Conservation (phyloP, 2,329 filamentous ascomycete species). For the Aspergillus awamori region DNA sequence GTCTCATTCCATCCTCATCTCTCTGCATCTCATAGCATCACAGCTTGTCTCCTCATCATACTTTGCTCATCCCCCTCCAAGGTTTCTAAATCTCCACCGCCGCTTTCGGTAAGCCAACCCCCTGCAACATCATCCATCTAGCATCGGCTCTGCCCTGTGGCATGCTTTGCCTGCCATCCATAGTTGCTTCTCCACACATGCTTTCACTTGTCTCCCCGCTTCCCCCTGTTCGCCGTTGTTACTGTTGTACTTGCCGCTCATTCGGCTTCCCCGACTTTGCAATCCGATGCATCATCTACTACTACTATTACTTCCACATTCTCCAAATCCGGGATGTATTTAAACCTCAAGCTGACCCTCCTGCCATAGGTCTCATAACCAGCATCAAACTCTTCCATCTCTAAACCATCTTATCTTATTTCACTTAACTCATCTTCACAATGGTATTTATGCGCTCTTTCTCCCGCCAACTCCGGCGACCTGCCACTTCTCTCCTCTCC, state of each 20-base stretch:
- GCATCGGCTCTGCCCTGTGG: neutral
- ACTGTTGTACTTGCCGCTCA: neutral
- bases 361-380: neutral
- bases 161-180: neutral
- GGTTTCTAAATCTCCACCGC: neutral
- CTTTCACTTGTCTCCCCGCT: conserved; percentile 1
- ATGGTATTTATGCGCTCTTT: conserved; percentile 68
- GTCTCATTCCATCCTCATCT: conserved; percentile 10
- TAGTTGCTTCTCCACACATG: conserved; percentile 8
- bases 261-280: conserved; percentile 10
- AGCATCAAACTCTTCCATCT: neutral
- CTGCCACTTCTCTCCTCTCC: conserved; percentile 56
- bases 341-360: conserved; percentile 20
- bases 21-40: conserved; percentile 4
- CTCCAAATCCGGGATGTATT: conserved; percentile 1
- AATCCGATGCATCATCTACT: neutral
- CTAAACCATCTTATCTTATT: neutral
- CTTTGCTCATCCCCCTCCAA: conserved; percentile 6
- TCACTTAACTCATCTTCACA: conserved; percentile 39
- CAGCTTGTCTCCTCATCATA: conserved; percentile 7
- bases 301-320: neutral
- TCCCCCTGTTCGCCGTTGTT: conserved; percentile 8
- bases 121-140: neutral
- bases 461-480: conserved; percentile 58
- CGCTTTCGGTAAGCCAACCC: conserved; percentile 13